Percentiles rank a stretch among this genome's conserved stretches.
phyloP scores from a whole-genome alignment of 495 filamentous ascomycete species.

The Extremus antarcticus region DNA sequence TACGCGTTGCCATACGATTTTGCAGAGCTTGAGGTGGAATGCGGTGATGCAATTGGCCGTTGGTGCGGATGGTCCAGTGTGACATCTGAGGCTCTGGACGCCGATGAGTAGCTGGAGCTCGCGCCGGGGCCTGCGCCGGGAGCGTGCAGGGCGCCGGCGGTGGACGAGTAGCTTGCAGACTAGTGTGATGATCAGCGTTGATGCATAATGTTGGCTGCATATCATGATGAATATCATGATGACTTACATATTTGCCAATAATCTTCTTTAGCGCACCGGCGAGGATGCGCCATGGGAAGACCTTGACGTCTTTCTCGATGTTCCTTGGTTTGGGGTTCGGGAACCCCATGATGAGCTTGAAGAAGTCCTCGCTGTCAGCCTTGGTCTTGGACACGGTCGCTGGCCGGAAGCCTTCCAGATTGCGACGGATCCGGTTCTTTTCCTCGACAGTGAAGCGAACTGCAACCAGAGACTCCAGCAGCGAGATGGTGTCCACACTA shows the following conservation, averaged over 20 bases:
- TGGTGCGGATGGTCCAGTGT: conserved; percentile 1
- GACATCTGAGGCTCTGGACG: conserved; percentile 7
- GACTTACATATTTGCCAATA: conserved; percentile 92
- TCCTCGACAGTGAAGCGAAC: conserved; percentile 84
- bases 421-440: conserved; percentile 93
- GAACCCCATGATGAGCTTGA: conserved; percentile 98
- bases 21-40: conserved; percentile 15
- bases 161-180: conserved; percentile 34
- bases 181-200: conserved; percentile 1
- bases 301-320: conserved; percentile 98
- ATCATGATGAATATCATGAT: neutral
- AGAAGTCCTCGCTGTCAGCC: conserved; percentile 85
- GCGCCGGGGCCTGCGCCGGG: conserved; percentile 9
- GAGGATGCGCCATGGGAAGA: conserved; percentile 87
- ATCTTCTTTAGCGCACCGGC: conserved; percentile 83
- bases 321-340: conserved; percentile 87
- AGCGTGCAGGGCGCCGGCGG: conserved; percentile 29
- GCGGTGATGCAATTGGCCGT: conserved; percentile 9
- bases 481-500: conserved; percentile 88
- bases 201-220: neutral
- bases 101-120: conserved; percentile 6
- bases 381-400: conserved; percentile 87
- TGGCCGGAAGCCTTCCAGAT: conserved; percentile 84
- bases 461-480: conserved; percentile 78
- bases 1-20: conserved; percentile 7